Conservation (phyloP, 768 basidiomycete genomes). For the Rhizopogon rudus region DNA sequence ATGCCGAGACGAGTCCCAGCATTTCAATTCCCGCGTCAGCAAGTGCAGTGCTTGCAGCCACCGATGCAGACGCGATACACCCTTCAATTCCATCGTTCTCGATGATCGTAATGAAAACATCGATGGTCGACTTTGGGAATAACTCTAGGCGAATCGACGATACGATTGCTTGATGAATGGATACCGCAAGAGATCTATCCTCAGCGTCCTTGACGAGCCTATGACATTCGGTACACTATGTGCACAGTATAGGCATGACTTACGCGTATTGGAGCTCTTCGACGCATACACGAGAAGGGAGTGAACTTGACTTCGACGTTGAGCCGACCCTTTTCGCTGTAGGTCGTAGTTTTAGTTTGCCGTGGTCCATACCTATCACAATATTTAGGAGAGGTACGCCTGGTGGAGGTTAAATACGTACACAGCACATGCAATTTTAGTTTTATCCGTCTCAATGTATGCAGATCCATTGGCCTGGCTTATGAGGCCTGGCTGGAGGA, state of each 20-base stretch:
- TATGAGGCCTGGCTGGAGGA: conserved; percentile 85
- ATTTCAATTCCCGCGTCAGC: conserved; percentile 93
- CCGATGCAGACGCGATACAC: conserved; percentile 78
- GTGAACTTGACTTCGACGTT: conserved; percentile 97
- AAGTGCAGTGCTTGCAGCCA: conserved; percentile 86
- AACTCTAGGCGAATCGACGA: conserved; percentile 84
- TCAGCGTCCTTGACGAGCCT: conserved; percentile 77
- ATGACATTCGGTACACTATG: conserved; percentile 4
- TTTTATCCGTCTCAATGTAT: conserved; percentile 88
- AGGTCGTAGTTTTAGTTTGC: conserved; percentile 73
- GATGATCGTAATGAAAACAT: conserved; percentile 85
- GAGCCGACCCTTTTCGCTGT: conserved; percentile 82
- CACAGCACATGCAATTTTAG: conserved; percentile 97
- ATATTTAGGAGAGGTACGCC: neutral
- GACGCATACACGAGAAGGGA: conserved; percentile 78
- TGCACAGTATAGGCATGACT: conserved; percentile 20
- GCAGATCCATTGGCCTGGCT: conserved; percentile 95
- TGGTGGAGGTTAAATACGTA: conserved; percentile 35
- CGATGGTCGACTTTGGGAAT: conserved; percentile 92
- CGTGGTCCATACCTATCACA: conserved; percentile 71
- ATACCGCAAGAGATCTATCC: conserved; percentile 77
- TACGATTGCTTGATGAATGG: conserved; percentile 80
- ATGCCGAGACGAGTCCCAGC: conserved; percentile 81
- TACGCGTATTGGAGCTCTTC: conserved; percentile 85
- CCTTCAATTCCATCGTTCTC: conserved; percentile 92